Percentiles rank a stretch among this genome's conserved stretches.
These are phyloP conservation scores for Coprinopsis sp. DNA, from an alignment of 768 basidiomycete genomes.

Conservation along the genomic window DNA sequence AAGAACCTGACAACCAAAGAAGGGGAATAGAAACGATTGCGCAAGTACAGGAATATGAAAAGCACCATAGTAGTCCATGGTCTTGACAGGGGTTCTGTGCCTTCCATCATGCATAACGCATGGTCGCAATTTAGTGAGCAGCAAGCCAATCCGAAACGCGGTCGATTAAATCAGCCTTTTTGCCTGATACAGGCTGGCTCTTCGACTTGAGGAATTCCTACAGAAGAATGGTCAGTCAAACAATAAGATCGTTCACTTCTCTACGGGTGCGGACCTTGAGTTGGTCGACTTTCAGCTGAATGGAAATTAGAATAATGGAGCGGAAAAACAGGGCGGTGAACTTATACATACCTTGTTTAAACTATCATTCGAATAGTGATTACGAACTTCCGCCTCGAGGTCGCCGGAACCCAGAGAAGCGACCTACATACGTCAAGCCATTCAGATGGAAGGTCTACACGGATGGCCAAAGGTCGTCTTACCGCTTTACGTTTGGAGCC, in stretches of 20 bases:
- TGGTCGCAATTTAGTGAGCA: conserved; percentile 21
- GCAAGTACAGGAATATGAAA: no score
- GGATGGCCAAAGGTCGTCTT: conserved; percentile 23
- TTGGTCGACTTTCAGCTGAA: conserved; percentile 71
- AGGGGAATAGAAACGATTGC: no score
- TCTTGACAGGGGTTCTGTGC: not conserved
- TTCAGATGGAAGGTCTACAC: not conserved
- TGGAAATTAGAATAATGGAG: conserved; percentile 7
- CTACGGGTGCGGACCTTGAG: conserved; percentile 51
- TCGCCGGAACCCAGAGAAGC: conserved; percentile 51
- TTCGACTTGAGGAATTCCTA: conserved; percentile 76
- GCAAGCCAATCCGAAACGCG: conserved; percentile 63
- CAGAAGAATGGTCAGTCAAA: conserved; percentile 1
- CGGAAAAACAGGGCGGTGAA: conserved; percentile 5
- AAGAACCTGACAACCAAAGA: no score
- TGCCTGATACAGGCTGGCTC: conserved; percentile 56
- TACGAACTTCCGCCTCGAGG: conserved; percentile 71
- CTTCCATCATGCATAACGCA: not conserved
- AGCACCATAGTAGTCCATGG: not conserved
- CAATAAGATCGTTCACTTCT: conserved; percentile 8
- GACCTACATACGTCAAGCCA: not conserved
- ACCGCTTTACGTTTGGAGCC: conserved; percentile 74
- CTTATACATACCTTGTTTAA: conserved; percentile 57
- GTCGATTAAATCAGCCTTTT: conserved; percentile 68
- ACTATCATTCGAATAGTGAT: conserved; percentile 52